Base-by-base conservation (phyloP, 1,284 basidiomycete species). In the Apiotrichum siamense region DNA sequence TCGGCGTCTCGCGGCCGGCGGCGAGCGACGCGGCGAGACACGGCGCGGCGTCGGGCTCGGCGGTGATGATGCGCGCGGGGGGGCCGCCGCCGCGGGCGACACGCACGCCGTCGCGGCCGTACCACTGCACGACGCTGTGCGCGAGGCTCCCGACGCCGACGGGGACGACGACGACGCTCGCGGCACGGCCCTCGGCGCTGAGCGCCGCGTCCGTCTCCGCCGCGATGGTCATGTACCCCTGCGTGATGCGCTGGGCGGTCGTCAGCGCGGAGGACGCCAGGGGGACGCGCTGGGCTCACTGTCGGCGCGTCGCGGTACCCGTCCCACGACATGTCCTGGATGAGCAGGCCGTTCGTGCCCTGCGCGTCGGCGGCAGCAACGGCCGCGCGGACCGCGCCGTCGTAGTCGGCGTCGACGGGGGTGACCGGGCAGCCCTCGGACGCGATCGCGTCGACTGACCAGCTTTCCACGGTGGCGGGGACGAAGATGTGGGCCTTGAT, bases 121-220 rank as follows among this genome's bases (percentile, higher is more conserved):
- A 50, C 33, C 39, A 46, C 36, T 54, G 39, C 24, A 48, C 52
- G 7, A 57, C 47, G 27, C 52, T 43, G 44, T 57, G 55, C 10
- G 55, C 55, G n/a, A 57, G 49, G 5, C 37, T 42, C 4, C 55
- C 55, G 2, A 57, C 55, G 21, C 55, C 55, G 21, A 57, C 55
- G 40, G 55, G 55, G 5, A 54, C 52, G 25, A 57, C 40, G 33
- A 57, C 52, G 11, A 40, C 52, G 4, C 46, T 54, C 3, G 49
- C 38, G 20, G 50, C 35, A 3, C 4, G 13, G 10, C 23, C 21
- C 11, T 15, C 38, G 2, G 42, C 21, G 27, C 35, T 10, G 18
- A 47, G 32, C 7, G 46, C 47, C 15, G 40, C n/a, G 12, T 45
- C 49, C 3, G 33, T 20, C 29, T 52, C 50, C 11, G 40, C 32